phyloP scores from a whole-genome alignment of 1,284 basidiomycete species.

The Microbotryum scabiosae region DNA sequence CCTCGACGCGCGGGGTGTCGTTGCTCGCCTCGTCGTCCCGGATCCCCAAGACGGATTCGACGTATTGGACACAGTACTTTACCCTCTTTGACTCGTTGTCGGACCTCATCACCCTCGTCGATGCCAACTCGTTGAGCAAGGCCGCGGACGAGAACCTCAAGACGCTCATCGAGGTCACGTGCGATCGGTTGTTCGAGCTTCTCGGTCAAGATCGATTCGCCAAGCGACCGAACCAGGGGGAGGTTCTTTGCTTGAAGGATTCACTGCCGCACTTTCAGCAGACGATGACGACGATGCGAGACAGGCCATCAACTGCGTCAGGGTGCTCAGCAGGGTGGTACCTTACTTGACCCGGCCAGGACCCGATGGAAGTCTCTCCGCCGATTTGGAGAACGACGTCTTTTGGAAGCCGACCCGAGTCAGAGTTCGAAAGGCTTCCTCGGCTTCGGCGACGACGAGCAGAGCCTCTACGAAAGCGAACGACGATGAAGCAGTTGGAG shows the following conservation, averaged over 20 bases:
- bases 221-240: background rate
- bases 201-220: slow-evolving; percentile 39
- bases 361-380: slow-evolving; percentile 33
- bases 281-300: slow-evolving; percentile 51
- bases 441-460: background rate
- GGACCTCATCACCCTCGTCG: slow-evolving; percentile 80
- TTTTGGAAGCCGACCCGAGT: slow-evolving; percentile 49
- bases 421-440: background rate
- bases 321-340: slow-evolving; percentile 74
- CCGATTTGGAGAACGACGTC: slow-evolving; percentile 58
- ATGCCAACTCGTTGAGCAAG: slow-evolving; percentile 56
- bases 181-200: slow-evolving; percentile 67
- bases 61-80: slow-evolving; percentile 54
- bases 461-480: background rate
- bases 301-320: slow-evolving; percentile 76
- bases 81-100: slow-evolving; percentile 73
- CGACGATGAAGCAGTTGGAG: slow-evolving; percentile 29
- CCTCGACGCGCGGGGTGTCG: slow-evolving; percentile 59
- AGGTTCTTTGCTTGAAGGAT: no score
- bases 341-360: slow-evolving; percentile 78
- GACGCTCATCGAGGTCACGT: slow-evolving; percentile 65
- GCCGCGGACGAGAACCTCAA: slow-evolving; percentile 56
- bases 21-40: slow-evolving; percentile 47
- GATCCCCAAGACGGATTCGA: slow-evolving; percentile 64
- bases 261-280: background rate